Percentiles rank a stretch among this genome's conserved stretches.
phyloP scores from a whole-genome alignment of 2,329 filamentous ascomycete genomes.

The Lachnellula occidentalis region DNA sequence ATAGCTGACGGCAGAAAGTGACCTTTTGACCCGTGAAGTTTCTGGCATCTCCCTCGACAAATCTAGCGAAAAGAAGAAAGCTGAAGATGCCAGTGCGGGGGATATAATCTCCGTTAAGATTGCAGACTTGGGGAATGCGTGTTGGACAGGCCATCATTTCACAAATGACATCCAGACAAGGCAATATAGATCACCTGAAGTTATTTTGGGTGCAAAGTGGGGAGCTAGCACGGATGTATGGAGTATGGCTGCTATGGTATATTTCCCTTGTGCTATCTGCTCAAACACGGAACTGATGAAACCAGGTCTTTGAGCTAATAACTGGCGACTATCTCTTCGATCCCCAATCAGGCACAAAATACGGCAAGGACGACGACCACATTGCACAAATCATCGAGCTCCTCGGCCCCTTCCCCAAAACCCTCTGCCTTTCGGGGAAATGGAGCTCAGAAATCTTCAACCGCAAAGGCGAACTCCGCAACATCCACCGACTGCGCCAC shows the following conservation, averaged over 20 bases:
- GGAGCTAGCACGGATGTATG: slow-evolving; percentile 98
- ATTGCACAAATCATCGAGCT: slow-evolving; percentile 98
- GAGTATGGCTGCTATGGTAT: slow-evolving; percentile 99
- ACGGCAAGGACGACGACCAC: slow-evolving; percentile 98
- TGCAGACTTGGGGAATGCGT: slow-evolving; percentile 94
- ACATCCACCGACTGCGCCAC: slow-evolving; percentile 92
- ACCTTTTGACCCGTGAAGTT: slow-evolving; percentile 85
- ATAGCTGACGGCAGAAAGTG: slow-evolving; percentile 45
- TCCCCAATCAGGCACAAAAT: slow-evolving; percentile 96
- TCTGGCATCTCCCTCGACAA: slow-evolving; percentile 93
- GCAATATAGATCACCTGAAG: slow-evolving; percentile 94
- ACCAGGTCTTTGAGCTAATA: slow-evolving; percentile 90
- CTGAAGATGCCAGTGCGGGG: slow-evolving; percentile 47
- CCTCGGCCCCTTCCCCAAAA: slow-evolving; percentile 87
- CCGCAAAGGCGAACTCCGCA: slow-evolving; percentile 90
- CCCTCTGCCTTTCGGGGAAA: slow-evolving; percentile 85
- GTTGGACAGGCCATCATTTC: slow-evolving; percentile 98
- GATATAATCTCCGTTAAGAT: slow-evolving; percentile 91
- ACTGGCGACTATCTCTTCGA: slow-evolving; percentile 98
- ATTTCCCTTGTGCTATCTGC: slow-evolving; percentile 26
- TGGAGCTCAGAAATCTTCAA: slow-evolving; percentile 99
- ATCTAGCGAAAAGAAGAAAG: slow-evolving; percentile 56
- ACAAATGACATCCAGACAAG: slow-evolving; percentile 98
- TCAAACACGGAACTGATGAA: neutral
- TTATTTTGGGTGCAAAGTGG: slow-evolving; percentile 96